Evolutionary conservation across 108 stramenopile species (phyloP), one percentile per base, ranked within the genome.

Genomic region (Nannochloropsis oceanica): DNA sequence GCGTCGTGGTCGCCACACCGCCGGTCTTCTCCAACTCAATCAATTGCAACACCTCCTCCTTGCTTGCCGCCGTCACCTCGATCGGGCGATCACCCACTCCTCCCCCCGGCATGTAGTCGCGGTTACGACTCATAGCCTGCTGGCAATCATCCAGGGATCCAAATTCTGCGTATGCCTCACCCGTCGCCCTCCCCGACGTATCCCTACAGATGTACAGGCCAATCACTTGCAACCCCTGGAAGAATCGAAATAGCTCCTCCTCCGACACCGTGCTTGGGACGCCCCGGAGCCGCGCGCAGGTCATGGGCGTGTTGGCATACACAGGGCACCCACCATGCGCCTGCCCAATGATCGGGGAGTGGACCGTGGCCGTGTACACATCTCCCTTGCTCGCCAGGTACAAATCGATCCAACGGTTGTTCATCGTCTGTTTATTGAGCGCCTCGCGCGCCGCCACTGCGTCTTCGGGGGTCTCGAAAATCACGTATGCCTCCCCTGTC

Each of bases 351-450:
- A 87, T 80, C 43, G 87, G 80, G 59, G 81, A 82, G 43, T 79
- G 84, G 0, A 85, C 84, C 22, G 84, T 84, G 24, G 85, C 84
- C 25, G 88, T 85, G 84, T 85, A 88, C 20, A 88, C 82, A 81
- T 88, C 88, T 18, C 85, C 88, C 79, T 85, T 85, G 18, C 84
- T 85, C 9, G 81, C 85, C 79, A 80, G 84, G 82, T 85, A 88
- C 44, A 88, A 84, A 25, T 88, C 88, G 42, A 88, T 88, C 83
- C 84, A 88, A 27, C 87, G 84, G 81, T 82, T 84, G 43, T 80
- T 81, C 42, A 88, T 88, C 84, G 81, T 88, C 44, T 88, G 84
- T 42, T 88, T 88, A 84, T 88, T 59, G 20, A 88, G 82, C n/a
- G 82, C 83, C 59, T 87, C 79, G 43, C 84, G 84, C 22, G 88